These are phyloP conservation scores for Boletus smithii DNA, from an alignment of 1,284 basidiomycete genomes.

Conservation along the genomic window DNA sequence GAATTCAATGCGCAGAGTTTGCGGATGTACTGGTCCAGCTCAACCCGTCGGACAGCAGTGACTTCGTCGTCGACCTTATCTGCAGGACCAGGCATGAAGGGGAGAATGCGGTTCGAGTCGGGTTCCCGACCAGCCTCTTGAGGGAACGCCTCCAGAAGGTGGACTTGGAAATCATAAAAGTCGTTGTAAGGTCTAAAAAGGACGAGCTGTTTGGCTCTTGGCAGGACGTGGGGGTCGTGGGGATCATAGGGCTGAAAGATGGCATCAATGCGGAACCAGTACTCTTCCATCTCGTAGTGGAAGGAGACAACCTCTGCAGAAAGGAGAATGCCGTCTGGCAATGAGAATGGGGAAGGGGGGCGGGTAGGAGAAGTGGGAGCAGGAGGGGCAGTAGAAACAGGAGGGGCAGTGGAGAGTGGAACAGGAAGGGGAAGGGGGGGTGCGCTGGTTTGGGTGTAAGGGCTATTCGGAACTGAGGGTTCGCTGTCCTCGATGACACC, in stretches of 20 bases:
- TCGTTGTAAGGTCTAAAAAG: slow-evolving; percentile 97
- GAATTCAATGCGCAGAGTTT: slow-evolving; percentile 69
- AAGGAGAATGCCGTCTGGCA: slow-evolving; percentile 82
- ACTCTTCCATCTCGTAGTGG: slow-evolving; percentile 94
- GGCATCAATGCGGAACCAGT: slow-evolving; percentile 96
- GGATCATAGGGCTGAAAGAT: slow-evolving; percentile 78
- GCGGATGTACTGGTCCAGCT: slow-evolving; percentile 87
- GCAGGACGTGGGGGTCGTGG: slow-evolving; percentile 49
- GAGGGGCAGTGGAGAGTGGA: slow-evolving; percentile 18
- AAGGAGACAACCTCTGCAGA: slow-evolving; percentile 93
- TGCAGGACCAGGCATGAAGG: slow-evolving; percentile 94
- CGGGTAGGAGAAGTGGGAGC: slow-evolving; percentile 13
- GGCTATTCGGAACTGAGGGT: slow-evolving; percentile 43
- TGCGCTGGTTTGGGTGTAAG: slow-evolving; percentile 35
- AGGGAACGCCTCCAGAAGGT: slow-evolving; percentile 83
- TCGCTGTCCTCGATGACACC: slow-evolving; percentile 79
- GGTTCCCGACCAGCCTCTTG: slow-evolving; percentile 80
- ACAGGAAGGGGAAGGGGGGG: slow-evolving; percentile 20
- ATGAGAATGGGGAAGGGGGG: slow-evolving; percentile 40
- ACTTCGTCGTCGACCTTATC: slow-evolving; percentile 82
- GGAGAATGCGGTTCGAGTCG: slow-evolving; percentile 71
- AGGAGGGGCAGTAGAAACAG: slow-evolving; percentile 12
- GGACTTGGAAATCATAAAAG: slow-evolving; percentile 97
- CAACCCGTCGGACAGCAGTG: slow-evolving; percentile 77
- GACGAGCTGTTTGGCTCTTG: slow-evolving; percentile 77